A percentile compares a stretch with the other conserved stretches of the same genome.
Evolutionary conservation across 176 grass and related monocot species (phyloP).

Genomic region (Cocos nucifera): DNA sequence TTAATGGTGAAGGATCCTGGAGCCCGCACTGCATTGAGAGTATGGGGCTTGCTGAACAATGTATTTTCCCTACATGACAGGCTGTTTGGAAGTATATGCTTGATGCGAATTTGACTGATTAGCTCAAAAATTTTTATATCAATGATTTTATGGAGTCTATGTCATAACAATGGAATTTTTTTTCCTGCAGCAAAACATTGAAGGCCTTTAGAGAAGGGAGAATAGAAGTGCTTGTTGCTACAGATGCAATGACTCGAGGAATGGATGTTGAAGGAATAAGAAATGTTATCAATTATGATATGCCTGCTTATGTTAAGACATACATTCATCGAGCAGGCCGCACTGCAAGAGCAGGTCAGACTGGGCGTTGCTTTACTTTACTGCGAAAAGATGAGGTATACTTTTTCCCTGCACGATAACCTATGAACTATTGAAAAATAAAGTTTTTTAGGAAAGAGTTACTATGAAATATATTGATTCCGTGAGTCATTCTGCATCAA

Average conservation of each 20-base stretch:
- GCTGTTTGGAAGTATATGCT: too few species aligned
- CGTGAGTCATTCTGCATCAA: too few species aligned
- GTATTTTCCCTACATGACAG: too few species aligned
- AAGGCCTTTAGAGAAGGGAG: conserved; percentile 76
- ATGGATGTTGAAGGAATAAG: conserved; percentile 90
- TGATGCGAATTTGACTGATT: too few species aligned
- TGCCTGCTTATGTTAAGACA: conserved; percentile 77
- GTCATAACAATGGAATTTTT: not conserved
- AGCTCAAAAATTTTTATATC: too few species aligned
- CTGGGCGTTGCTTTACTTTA: conserved; percentile 88
- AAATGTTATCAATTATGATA: conserved; percentile 92
- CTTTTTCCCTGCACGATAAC: too few species aligned
- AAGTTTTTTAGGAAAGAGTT: too few species aligned
- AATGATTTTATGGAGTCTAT: conserved; percentile 5
- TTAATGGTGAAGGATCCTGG: too few species aligned
- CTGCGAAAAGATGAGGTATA: conserved; percentile 82
- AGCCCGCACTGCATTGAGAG: too few species aligned
- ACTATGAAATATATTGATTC: too few species aligned
- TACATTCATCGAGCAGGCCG: conserved; percentile 86
- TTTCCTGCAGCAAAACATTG: conserved; percentile 62
- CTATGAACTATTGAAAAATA: too few species aligned
- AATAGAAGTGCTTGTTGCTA: conserved; percentile 76
- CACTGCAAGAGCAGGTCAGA: conserved; percentile 66
- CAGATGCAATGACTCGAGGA: conserved; percentile 94
- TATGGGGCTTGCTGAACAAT: too few species aligned